Evolutionary conservation across 73 alveolate species (phyloP).

Genomic region (Paramecium tetraurelia): DNA sequence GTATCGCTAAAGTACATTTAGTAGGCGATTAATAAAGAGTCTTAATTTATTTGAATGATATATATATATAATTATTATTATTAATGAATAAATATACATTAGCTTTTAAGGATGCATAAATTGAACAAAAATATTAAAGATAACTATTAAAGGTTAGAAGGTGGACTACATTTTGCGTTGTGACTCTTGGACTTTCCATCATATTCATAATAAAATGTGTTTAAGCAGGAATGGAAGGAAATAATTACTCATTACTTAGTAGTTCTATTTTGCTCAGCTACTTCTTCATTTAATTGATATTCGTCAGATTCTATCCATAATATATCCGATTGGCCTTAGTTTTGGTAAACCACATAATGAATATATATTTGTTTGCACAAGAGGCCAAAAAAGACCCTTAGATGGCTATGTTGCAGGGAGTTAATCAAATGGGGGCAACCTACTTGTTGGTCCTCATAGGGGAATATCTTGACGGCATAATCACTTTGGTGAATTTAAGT

Average conservation of each 20-base stretch:
- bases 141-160: neutral
- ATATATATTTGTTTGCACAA: neutral
- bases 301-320: neutral
- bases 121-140: neutral
- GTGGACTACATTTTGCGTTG: neutral
- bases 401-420: neutral
- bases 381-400: neutral
- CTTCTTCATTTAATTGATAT: neutral
- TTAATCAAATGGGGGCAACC: neutral
- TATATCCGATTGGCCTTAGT: neutral
- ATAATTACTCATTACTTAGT: neutral
- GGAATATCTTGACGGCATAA: neutral
- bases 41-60: neutral
- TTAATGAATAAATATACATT: neutral
- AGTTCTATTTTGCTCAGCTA: neutral
- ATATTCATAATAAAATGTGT: neutral
- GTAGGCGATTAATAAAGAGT: neutral
- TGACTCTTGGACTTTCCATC: neutral
- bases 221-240: neutral
- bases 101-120: neutral
- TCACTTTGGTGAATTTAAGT: neutral
- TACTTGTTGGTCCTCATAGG: neutral
- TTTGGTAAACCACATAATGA: neutral
- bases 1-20: neutral
- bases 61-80: neutral